Conservation (phyloP, 345 rosid genomes). For the Salix udensis region DNA sequence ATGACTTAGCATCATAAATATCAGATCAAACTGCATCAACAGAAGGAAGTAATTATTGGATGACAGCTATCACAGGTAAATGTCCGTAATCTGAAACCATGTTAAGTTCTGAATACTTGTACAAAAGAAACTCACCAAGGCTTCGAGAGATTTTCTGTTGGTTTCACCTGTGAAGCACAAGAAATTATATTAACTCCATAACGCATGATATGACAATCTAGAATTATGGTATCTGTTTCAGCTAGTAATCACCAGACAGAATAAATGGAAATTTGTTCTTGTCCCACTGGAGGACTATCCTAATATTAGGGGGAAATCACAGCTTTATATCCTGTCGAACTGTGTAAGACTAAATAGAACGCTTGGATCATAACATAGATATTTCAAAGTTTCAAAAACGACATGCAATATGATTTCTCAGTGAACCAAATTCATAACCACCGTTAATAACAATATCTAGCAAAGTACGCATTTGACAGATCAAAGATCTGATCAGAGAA, state of each 20-base stretch:
- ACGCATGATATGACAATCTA: neutral
- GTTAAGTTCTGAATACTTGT: neutral
- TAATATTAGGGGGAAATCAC: too few species aligned
- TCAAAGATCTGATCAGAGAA: neutral
- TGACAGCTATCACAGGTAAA: neutral
- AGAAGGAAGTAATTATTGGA: too few species aligned
- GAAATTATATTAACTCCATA: neutral
- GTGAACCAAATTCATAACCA: too few species aligned
- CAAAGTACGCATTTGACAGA: too few species aligned
- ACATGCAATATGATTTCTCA: too few species aligned
- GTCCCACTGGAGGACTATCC: neutral
- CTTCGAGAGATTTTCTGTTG: conserved; percentile 69
- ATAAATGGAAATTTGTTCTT: neutral
- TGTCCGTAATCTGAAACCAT: neutral
- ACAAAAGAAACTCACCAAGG: conserved; percentile 49
- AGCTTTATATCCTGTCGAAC: neutral
- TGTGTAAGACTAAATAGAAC: neutral
- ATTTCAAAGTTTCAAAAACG: neutral
- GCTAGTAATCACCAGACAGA: neutral
- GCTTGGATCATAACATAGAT: neutral
- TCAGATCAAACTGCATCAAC: too few species aligned
- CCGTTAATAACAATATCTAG: too few species aligned
- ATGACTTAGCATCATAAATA: too few species aligned
- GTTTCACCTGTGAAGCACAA: conserved; percentile 58
- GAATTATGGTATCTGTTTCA: neutral